A percentile compares a stretch with the other conserved stretches of the same genome.
Conservation (phyloP, 495 filamentous ascomycete species). For the Polyplosphaeria fusca region DNA sequence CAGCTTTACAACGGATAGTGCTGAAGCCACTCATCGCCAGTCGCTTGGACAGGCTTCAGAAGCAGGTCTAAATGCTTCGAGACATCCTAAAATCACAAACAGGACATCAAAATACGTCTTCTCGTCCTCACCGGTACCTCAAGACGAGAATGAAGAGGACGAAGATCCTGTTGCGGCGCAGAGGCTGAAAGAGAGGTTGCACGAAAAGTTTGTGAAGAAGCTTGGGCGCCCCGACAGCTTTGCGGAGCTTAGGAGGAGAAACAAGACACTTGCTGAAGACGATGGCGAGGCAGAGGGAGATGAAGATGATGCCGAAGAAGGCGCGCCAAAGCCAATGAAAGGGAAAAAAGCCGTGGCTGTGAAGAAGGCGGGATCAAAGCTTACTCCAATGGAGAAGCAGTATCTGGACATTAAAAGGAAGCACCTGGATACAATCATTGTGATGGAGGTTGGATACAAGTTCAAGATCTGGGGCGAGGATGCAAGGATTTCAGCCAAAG, state of each 20-base stretch:
- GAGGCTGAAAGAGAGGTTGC: slow-evolving; percentile 64
- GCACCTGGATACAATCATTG: slow-evolving; percentile 81
- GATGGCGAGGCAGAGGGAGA: slow-evolving; percentile 38
- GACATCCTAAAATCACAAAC: slow-evolving; percentile 30
- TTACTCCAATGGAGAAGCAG: slow-evolving; percentile 94
- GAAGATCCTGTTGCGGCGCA: slow-evolving; percentile 39
- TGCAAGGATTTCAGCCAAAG: slow-evolving; percentile 83
- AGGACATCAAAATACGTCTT: slow-evolving; percentile 52
- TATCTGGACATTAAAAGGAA: slow-evolving; percentile 90
- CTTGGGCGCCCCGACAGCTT: slow-evolving; percentile 81
- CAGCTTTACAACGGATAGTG: slow-evolving; percentile 12
- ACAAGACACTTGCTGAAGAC: slow-evolving; percentile 53
- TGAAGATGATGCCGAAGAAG: slow-evolving; percentile 48
- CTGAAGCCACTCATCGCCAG: not conserved
- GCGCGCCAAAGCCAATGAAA: slow-evolving; percentile 44
- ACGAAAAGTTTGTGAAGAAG: slow-evolving; percentile 84
- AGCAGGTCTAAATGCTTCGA: slow-evolving; percentile 24
- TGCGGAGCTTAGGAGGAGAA: slow-evolving; percentile 60
- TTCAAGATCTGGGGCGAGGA: slow-evolving; percentile 98
- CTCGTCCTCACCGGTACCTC: slow-evolving; percentile 43
- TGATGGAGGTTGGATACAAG: slow-evolving; percentile 97
- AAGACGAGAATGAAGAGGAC: slow-evolving; percentile 48
- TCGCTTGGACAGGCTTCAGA: slow-evolving; percentile 26
- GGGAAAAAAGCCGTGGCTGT: slow-evolving; percentile 60
- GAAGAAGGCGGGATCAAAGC: slow-evolving; percentile 60